Conservation (phyloP, 352 stramenopile genomes). For the Phytopythium kandeliae region DNA sequence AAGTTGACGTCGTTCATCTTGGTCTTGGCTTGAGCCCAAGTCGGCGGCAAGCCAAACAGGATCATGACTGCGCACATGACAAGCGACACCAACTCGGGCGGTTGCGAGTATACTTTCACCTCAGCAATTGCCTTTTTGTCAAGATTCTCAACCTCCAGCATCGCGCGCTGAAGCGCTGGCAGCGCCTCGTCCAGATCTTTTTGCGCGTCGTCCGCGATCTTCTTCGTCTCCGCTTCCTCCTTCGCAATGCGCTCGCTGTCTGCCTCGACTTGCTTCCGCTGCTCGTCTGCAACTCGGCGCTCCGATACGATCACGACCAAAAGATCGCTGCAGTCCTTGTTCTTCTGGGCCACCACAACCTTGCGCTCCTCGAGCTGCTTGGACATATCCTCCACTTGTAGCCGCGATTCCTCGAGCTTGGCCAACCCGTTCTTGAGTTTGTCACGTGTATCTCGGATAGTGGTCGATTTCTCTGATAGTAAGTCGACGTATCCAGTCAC, state of each 20-base stretch:
- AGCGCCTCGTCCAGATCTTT: constrained; percentile 94
- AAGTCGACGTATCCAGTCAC: constrained; percentile 90
- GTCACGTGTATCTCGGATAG: constrained; percentile 69
- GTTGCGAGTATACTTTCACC: constrained; percentile 94
- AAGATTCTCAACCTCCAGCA: constrained; percentile 93
- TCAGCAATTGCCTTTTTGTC: constrained; percentile 95
- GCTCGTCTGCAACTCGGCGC: constrained; percentile 91
- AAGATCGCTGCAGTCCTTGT: constrained; percentile 94
- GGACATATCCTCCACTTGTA: constrained; percentile 85
- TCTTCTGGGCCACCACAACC: constrained; percentile 85
- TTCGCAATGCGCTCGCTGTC: constrained; percentile 89
- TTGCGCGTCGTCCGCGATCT: constrained; percentile 93
- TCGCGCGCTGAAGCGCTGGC: constrained; percentile 89
- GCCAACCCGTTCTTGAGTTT: constrained; percentile 81
- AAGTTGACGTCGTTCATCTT: constrained; percentile 94
- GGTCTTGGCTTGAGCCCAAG: constrained; percentile 92
- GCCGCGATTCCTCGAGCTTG: constrained; percentile 76
- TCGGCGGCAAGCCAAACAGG: constrained; percentile 90
- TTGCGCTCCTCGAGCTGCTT: constrained; percentile 87
- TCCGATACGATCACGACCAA: constrained; percentile 94
- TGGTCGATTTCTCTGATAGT: constrained; percentile 63
- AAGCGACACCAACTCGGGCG: constrained; percentile 88
- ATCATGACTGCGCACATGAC: constrained; percentile 96
- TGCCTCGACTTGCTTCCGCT: constrained; percentile 92
- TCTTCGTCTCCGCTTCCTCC: constrained; percentile 91